These are phyloP conservation scores for Mortierella claussenii DNA, from an alignment of 192 early-diverging fungal genomes.

Conservation along the genomic window DNA sequence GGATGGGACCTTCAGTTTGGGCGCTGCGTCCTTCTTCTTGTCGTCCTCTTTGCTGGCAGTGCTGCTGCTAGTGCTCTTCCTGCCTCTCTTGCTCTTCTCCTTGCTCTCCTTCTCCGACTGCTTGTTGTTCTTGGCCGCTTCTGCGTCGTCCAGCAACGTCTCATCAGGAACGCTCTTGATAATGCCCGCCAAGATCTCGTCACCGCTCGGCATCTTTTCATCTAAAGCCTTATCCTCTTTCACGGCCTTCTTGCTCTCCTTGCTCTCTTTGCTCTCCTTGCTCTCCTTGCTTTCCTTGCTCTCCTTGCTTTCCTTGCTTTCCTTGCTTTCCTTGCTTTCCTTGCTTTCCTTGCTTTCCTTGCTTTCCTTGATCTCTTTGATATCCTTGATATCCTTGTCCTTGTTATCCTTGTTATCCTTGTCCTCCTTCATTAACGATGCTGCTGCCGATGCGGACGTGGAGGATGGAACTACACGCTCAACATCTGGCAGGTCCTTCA, in stretches of 20 bases:
- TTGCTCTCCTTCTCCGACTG: constrained; percentile 1
- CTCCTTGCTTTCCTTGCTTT: not conserved
- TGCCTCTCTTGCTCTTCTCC: not conserved
- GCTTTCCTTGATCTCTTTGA: not conserved
- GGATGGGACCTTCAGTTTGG: constrained; percentile 56
- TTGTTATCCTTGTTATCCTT: not conserved
- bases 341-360: not conserved
- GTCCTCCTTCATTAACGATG: constrained; percentile 1
- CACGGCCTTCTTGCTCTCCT: not conserved
- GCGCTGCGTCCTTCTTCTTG: constrained; percentile 7
- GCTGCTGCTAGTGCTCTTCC: no score
- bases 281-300: not conserved
- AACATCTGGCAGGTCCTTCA: constrained; percentile 62
- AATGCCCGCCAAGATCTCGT: constrained; percentile 23
- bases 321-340: not conserved
- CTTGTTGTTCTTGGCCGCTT: constrained; percentile 37
- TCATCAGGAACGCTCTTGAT: constrained; percentile 53
- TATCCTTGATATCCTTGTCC: not conserved
- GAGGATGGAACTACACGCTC: constrained; percentile 38
- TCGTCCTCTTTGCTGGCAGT: not conserved
- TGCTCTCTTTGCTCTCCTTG: not conserved
- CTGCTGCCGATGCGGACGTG: constrained; percentile 10
- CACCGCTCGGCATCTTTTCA: constrained; percentile 5
- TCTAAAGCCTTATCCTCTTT: constrained; percentile 1
- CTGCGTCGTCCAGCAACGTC: constrained; percentile 23